Evolutionary conservation across 768 basidiomycete genomes (phyloP), one percentile per base, ranked within the genome.

Genomic region (Russula abietina): DNA sequence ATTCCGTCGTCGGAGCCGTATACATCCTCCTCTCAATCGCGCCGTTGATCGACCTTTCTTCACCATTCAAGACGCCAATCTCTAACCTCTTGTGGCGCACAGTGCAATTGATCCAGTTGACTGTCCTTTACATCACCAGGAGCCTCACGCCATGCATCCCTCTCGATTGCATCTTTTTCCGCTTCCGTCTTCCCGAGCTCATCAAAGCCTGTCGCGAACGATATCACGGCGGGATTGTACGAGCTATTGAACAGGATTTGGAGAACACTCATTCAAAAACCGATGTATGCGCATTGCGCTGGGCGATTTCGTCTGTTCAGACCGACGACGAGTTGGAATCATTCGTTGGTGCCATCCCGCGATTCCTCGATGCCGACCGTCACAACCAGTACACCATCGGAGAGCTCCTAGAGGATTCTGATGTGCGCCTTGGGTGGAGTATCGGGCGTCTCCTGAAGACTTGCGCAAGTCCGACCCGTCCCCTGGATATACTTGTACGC

Each of bases 41-140:
- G 11, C 60, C 66, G 4, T n/a, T 67, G 30, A 24, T 61, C 39
- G 30, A 50, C 30, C 45, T 28, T 3, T 45, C 60, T 55, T 67
- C 65, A 5, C 66, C 66, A 17, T 61, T 62, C 46, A 66, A 66
- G 17, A 67, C 65, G 7, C 65, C 66, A 6, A 22, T 67, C 4
- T 61, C 66, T 19, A 24, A 41, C 26, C 24, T 60, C 28, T 19
- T 65, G 32, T 66, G 66, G 66, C 46, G n/a, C 28, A 32, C 26
- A 22, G 0, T 49, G 11, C 57, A 59, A 26, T 11, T 54, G 9
- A 33, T 33, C 10, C 30, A 14, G 43, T 9, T 65, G 26, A 32
- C 46, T 16, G 28, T 8, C 17, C 50, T 63, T 28, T 19, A 16
- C 14, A 0, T 26, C 17, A 45, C 33, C 22, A 51, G 17, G 30